These are phyloP conservation scores for Backusella mclennaniae DNA, from an alignment of 192 early-diverging fungal species.

Conservation along the genomic window DNA sequence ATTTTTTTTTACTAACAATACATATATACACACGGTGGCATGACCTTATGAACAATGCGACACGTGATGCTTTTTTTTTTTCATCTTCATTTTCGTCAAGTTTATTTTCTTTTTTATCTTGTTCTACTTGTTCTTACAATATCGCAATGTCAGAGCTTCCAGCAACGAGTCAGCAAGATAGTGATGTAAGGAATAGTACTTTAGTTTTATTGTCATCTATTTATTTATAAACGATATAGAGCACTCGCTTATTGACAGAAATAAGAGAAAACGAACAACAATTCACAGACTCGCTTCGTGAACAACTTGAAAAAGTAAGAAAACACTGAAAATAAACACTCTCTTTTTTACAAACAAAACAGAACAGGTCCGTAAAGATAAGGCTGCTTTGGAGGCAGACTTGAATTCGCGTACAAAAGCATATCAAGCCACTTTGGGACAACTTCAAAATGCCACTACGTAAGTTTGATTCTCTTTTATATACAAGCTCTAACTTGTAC, in stretches of 20 bases:
- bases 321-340: no score
- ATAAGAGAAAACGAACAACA: constrained; percentile 19
- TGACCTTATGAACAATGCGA: background rate
- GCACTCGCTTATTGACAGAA: constrained; percentile 16
- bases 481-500: background rate
- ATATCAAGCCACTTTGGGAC: constrained; percentile 19
- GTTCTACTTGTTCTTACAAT: background rate
- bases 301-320: constrained; percentile 31
- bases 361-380: constrained; percentile 32
- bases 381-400: constrained; percentile 34
- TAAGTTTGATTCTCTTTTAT: background rate
- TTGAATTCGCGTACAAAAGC: constrained; percentile 29
- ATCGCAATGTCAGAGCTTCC: background rate
- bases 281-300: constrained; percentile 23
- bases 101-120: background rate
- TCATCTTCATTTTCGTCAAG: background rate
- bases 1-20: no score
- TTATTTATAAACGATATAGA: background rate
- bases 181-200: background rate
- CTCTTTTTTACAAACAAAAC: background rate
- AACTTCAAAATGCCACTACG: constrained; percentile 7
- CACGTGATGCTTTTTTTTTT: background rate
- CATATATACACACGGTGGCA: background rate
- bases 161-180: background rate
- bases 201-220: no score